A percentile compares a stretch with the other conserved stretches of the same genome.
These are phyloP conservation scores for Samsoniella hepiali DNA, from an alignment of 2,329 filamentous ascomycete species.

Conservation along the genomic window DNA sequence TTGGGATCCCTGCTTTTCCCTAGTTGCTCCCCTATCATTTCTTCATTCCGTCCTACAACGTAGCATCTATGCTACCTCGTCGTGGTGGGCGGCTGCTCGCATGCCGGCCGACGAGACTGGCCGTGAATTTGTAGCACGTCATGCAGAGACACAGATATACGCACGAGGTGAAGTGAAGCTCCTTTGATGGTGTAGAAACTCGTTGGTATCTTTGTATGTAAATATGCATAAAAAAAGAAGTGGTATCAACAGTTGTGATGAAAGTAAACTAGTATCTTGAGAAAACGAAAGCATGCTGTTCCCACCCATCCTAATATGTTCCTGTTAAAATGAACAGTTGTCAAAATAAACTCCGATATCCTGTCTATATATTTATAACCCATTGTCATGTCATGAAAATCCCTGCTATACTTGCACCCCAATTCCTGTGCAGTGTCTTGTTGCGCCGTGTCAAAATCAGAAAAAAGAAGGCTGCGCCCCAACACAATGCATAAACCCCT, in stretches of 20 bases:
- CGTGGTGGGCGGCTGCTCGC: not conserved
- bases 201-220: not conserved
- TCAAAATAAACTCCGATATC: constrained; percentile 6
- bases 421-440: not conserved
- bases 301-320: constrained; percentile 1
- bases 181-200: not conserved
- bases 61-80: constrained; percentile 9
- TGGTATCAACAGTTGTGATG: constrained; percentile 4
- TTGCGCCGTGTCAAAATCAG: constrained; percentile 10
- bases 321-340: not conserved
- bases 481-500: constrained; percentile 1
- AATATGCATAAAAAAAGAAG: not conserved
- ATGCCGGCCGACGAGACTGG: not conserved
- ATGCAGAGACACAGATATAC: not conserved
- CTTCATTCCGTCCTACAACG: not conserved
- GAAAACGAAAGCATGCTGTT: constrained; percentile 5
- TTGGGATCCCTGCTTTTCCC: not conserved
- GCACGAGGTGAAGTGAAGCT: too few relatives aligned
- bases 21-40: not conserved
- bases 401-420: not conserved
- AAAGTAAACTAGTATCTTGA: not conserved
- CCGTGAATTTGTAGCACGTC: not conserved
- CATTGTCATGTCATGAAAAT: constrained; percentile 10
- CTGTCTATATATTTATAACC: constrained; percentile 12
- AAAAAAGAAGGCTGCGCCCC: not conserved